These are phyloP conservation scores for Xylariaceae sp. DNA, from an alignment of 2,329 filamentous ascomycete species.

Conservation along the genomic window DNA sequence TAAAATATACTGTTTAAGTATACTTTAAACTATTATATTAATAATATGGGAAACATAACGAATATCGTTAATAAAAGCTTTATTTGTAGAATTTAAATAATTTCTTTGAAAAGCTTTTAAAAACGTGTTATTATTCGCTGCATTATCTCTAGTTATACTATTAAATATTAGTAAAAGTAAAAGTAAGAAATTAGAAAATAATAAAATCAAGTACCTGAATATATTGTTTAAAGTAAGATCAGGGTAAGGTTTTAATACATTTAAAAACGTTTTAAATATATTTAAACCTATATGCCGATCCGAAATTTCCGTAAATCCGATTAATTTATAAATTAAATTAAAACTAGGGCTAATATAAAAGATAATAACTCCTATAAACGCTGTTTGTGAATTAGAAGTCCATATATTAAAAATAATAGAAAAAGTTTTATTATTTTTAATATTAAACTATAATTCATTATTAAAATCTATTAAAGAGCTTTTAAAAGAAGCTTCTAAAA, in stretches of 20 bases:
- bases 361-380: no score
- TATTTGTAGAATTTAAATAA: background rate
- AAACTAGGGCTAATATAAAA: no score
- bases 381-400: no score
- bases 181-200: background rate
- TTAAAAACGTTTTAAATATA: no score
- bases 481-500: background rate
- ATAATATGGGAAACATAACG: background rate
- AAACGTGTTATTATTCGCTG: background rate
- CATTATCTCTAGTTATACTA: background rate
- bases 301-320: no score
- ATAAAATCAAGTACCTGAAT: no score
- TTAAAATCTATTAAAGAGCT: background rate
- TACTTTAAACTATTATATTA: background rate
- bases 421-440: background rate
- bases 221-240: no score
- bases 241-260: background rate
- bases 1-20: background rate
- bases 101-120: background rate
- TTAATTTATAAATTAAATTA: no score
- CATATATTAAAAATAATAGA: background rate
- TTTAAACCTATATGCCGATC: no score
- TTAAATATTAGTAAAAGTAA: background rate
- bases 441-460: background rate
- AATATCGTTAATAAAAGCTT: background rate